Base-by-base conservation (phyloP, 2,329 filamentous ascomycete species). In the Eutypa lata region DNA sequence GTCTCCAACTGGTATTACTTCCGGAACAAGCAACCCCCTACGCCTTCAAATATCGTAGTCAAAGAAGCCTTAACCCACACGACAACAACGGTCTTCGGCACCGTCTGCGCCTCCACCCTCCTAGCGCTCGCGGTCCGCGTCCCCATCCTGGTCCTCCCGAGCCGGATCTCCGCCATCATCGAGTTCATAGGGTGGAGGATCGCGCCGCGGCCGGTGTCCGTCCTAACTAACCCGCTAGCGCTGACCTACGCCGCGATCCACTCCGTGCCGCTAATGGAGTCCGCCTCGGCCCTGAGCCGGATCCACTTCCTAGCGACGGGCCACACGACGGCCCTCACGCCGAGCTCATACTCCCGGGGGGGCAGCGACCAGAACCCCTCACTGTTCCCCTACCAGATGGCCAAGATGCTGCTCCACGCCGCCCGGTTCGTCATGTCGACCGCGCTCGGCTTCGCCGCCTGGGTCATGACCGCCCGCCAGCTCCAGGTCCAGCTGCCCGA, bases 1-100 rank as follows among this genome's bases (percentile, higher is more conserved):
- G 93, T 97, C 22, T 96, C 91, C 40, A 94, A 99, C 71, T 99
- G 94, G 94, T 99, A 99, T 72, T 99, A 97, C 71, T 93, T 97
- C 71, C 90, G 94, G 57, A 89, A 95, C 62, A 85, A 86, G 4
- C 82, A 86, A 11, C 91, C 93, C 5, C 79, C 87, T 8, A 86
- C 91, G 2, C 86, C 90, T 1, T 92, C 91, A 1, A 79, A 81
- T 52, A 87, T 92, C 51, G 88, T 97, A 47, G 91, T 97, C 24
- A 78, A 83, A 56, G 93, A 92, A 7, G 93, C 92, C 14, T 76
- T 96, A 44, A 78, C 79, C 48, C 94, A 99, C 72, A 88, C 92
- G 2, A 77, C 84, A 14, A 92, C 90, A 16, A 93, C 90, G 2
- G 86, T 97, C 37, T 95, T 97, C 65, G 94, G 94, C 51, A 95